Conservation (phyloP, 805 yeast genomes). For the Brettanomyces nanus region DNA sequence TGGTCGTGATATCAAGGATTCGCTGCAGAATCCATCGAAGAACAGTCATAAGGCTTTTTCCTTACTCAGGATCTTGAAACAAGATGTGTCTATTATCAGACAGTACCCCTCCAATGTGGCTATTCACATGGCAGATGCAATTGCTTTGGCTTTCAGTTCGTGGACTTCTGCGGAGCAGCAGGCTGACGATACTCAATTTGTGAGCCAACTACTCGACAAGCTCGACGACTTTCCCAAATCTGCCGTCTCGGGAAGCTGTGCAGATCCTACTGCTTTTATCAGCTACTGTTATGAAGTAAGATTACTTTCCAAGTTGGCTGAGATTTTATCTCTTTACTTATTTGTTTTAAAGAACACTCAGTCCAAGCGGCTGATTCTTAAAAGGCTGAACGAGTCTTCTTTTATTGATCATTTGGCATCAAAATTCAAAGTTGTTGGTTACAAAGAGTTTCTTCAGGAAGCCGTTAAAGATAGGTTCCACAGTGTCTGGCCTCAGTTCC, state of each 20-base stretch:
- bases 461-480: slow-evolving; percentile 39
- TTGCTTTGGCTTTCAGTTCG: slow-evolving; percentile 66
- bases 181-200: slow-evolving; percentile 40
- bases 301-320: slow-evolving; percentile 60
- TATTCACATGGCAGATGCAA: slow-evolving; percentile 60
- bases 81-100: slow-evolving; percentile 42
- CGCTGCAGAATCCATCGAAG: slow-evolving; percentile 12
- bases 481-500: slow-evolving; percentile 32
- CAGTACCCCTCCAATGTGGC: slow-evolving; percentile 55
- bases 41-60: slow-evolving; percentile 26
- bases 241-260: slow-evolving; percentile 12
- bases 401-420: slow-evolving; percentile 32
- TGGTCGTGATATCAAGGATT: slow-evolving; percentile 38
- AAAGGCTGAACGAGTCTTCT: slow-evolving; percentile 12
- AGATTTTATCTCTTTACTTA: slow-evolving; percentile 63
- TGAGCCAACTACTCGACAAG: slow-evolving; percentile 32
- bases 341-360: slow-evolving; percentile 45
- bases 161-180: slow-evolving; percentile 61
- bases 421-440: slow-evolving; percentile 26
- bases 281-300: slow-evolving; percentile 45
- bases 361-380: slow-evolving; percentile 32
- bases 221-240: slow-evolving; percentile 17
- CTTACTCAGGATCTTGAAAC: slow-evolving; percentile 47
- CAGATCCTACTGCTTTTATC: slow-evolving; percentile 19
- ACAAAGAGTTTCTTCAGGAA: slow-evolving; percentile 15